Evolutionary conservation across 2,329 filamentous ascomycete genomes (phyloP).

Genomic region (Penicillium sp.): DNA sequence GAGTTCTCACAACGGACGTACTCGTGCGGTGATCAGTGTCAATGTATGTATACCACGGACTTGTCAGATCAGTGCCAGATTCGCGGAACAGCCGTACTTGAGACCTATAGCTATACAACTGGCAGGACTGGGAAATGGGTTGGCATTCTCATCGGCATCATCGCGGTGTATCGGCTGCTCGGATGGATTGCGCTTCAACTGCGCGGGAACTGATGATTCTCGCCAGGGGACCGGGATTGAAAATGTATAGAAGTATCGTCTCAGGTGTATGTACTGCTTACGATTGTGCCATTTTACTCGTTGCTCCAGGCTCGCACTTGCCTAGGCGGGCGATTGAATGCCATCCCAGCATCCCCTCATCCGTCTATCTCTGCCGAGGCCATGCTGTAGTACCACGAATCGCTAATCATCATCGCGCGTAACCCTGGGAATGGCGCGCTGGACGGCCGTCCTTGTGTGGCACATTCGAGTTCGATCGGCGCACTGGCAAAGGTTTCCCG

Average conservation of each 20-base stretch:
- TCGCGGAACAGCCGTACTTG: conserved; percentile 64
- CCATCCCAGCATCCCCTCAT: not conserved
- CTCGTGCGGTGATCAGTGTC: conserved; percentile 60
- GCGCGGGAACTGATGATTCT: conserved; percentile 5
- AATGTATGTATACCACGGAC: conserved; percentile 66
- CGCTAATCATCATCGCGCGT: not conserved
- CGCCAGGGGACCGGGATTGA: not conserved
- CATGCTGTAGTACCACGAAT: conserved; percentile 1
- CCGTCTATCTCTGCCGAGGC: not conserved
- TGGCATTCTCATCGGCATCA: conserved; percentile 73
- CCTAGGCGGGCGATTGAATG: not conserved
- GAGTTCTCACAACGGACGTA: conserved; percentile 68
- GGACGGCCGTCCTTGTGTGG: conserved; percentile 1
- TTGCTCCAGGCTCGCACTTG: not conserved
- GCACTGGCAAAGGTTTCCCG: not conserved
- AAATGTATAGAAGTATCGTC: not conserved
- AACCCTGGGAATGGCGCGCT: not conserved
- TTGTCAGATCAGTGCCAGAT: conserved; percentile 64
- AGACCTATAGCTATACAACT: conserved; percentile 63
- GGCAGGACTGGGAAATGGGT: conserved; percentile 64
- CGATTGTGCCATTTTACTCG: not conserved
- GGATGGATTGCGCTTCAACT: conserved; percentile 57
- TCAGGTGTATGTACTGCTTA: not conserved
- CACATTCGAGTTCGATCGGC: not conserved
- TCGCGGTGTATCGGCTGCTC: conserved; percentile 65